Base-by-base conservation (phyloP, 2,329 filamentous ascomycete species). In the Claviceps sorghi region DNA sequence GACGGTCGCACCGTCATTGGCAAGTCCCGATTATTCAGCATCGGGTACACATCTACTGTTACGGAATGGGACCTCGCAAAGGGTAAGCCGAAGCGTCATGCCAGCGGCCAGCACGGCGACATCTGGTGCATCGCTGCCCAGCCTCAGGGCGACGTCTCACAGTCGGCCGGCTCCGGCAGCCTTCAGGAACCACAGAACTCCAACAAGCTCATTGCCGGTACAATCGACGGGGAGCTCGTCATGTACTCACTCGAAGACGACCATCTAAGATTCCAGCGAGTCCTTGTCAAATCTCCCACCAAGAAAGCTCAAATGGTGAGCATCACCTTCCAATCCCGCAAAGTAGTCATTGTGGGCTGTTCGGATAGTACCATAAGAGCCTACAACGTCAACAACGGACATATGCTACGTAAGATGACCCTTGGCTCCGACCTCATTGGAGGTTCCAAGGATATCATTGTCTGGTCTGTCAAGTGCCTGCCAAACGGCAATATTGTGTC, bases 61-160 rank as follows among this genome's bases (percentile, higher is more conserved):
- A 96, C 90, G 0, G 93, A 98, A 68, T 98, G 93, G 93, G 86
- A 97, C 70, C 73, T 98, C 26, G 80, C 82, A 58, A 85, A 82
- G 57, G 88, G 87, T 15, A 76, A 80, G 52, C 86, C 89, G 11
- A 79, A 84, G 69, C 80, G 85, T 54, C 86, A 94, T 67, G 88
- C 88, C 19, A 89, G 86, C 61, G 93, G 91, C 46, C 94, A 94
- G 67, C 88, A 95, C 67, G 90, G 89, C 58, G 90, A 96, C 63
- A 91, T 97, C 56, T 98, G 93, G 93, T 97, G 91, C 69, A 79
- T 98, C 61, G 88, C 87, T 54, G 86, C 84, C 15, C 91, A 96
- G 69, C 93, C 91, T 3, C 72, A 56, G 2, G 57, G 51, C n/a
- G 34, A 52, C 7, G 32, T 52, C 10, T 53, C 54, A 21, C 57